phyloP scores from a whole-genome alignment of 805 yeast genomes.

The Kregervanrija delftensis region DNA sequence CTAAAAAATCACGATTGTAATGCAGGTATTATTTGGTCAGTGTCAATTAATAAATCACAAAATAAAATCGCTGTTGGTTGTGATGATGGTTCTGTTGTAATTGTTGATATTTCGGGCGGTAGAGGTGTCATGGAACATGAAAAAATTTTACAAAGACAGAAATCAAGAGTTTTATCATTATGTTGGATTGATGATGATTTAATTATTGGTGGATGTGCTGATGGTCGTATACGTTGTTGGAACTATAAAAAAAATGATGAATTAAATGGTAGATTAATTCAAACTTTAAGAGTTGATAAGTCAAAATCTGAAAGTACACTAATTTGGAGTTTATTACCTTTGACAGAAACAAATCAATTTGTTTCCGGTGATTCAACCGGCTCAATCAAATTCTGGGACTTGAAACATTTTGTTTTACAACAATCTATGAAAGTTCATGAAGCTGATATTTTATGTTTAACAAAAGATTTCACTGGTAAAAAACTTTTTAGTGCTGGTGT shows the following conservation, averaged over 20 bases:
- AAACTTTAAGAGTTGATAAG: constrained; percentile 89
- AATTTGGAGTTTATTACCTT: constrained; percentile 76
- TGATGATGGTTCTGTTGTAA: constrained; percentile 86
- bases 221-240: constrained; percentile 89
- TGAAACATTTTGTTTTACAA: constrained; percentile 61
- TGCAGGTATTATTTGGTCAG: constrained; percentile 91
- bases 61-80: constrained; percentile 80
- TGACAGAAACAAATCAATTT: constrained; percentile 61
- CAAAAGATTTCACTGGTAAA: constrained; percentile 52
- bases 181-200: constrained; percentile 64
- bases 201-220: constrained; percentile 91
- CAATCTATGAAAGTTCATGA: constrained; percentile 83
- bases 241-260: constrained; percentile 30
- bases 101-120: constrained; percentile 82
- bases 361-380: constrained; percentile 98
- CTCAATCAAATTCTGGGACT: constrained; percentile 87
- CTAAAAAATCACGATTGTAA: constrained; percentile 76
- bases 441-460: constrained; percentile 79
- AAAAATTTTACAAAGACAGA: constrained; percentile 73
- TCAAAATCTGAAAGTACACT: constrained; percentile 78
- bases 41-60: constrained; percentile 57
- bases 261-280: constrained; percentile 59
- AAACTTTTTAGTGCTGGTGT: constrained; percentile 84
- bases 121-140: constrained; percentile 75
- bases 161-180: constrained; percentile 69